A percentile compares a stretch with the other conserved stretches of the same genome.
Conservation (phyloP, 2,329 filamentous ascomycete species). For the Aureobasidium sp. region DNA sequence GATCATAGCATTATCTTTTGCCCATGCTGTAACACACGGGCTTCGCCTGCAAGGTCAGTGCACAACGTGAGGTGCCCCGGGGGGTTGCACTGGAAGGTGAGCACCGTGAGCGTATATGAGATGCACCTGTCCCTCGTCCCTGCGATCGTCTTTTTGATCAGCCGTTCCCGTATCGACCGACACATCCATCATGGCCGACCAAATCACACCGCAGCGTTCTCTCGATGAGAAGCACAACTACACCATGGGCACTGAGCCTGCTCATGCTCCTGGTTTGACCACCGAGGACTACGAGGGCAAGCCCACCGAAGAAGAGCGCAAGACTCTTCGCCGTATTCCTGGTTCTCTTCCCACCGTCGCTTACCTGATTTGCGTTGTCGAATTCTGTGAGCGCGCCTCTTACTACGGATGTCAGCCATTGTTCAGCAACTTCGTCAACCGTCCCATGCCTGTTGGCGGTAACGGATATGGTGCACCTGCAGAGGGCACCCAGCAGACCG, state of each 20-base stretch:
- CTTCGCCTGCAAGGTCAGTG: conserved; percentile 5
- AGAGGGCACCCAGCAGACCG: conserved; percentile 27
- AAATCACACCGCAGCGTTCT: neutral
- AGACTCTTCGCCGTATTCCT: conserved; percentile 40
- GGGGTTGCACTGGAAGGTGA: neutral
- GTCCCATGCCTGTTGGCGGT: conserved; percentile 42
- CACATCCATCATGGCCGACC: conserved; percentile 8
- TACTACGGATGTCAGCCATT: conserved; percentile 50
- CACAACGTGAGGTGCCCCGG: neutral
- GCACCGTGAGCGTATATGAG: conserved; percentile 2
- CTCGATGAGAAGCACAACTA: conserved; percentile 1
- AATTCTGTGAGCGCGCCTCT: conserved; percentile 53
- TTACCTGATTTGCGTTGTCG: conserved; percentile 51
- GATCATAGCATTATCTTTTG: conserved; percentile 2
- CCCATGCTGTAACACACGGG: neutral
- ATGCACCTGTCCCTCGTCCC: neutral
- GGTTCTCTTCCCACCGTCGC: conserved; percentile 42
- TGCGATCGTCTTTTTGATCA: neutral
- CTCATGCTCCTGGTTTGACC: conserved; percentile 12
- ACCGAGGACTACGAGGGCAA: conserved; percentile 14
- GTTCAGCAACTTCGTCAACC: conserved; percentile 55
- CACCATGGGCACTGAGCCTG: conserved; percentile 4
- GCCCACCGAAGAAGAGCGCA: conserved; percentile 40
- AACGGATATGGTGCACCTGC: conserved; percentile 28
- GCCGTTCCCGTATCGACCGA: neutral